Conservation (phyloP, 129 eudicot species). For the Ambrosia artemisiifolia region DNA sequence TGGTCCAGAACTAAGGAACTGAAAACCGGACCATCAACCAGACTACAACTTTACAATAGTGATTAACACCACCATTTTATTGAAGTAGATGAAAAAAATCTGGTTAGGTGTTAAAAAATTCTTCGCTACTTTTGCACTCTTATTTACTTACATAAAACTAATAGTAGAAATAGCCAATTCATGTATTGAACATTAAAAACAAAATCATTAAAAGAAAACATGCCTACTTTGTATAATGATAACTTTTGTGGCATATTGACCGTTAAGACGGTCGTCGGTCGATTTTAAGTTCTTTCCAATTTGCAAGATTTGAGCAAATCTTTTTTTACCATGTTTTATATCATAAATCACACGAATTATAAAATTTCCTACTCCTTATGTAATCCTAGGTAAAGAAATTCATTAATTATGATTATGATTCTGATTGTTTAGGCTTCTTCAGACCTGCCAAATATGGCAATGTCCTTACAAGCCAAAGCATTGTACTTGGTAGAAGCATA, state of each 20-base stretch:
- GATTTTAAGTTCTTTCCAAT: not conserved
- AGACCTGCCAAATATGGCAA: not conserved
- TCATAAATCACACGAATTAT: not conserved
- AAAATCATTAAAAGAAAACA: not conserved
- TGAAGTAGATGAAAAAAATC: not conserved
- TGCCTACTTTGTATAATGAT: not conserved
- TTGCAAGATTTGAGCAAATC: slow-evolving; percentile 8
- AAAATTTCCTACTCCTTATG: not conserved
- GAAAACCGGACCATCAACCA: not conserved
- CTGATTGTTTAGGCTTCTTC: not conserved
- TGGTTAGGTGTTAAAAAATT: not conserved
- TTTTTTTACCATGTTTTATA: not conserved
- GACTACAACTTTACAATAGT: not conserved
- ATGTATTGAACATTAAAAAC: not conserved
- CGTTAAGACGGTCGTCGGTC: not conserved
- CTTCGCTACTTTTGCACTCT: not conserved
- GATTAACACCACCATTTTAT: not conserved
- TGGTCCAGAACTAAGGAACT: not conserved
- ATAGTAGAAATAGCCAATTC: not conserved
- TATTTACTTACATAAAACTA: not conserved
- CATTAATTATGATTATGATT: not conserved
- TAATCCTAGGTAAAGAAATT: not conserved
- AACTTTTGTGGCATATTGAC: not conserved
- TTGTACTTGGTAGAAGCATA: not conserved
- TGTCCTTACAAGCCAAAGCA: not conserved